phyloP scores from a whole-genome alignment of 2,329 filamentous ascomycete genomes.

The Exophiala phaeomuriformis region DNA sequence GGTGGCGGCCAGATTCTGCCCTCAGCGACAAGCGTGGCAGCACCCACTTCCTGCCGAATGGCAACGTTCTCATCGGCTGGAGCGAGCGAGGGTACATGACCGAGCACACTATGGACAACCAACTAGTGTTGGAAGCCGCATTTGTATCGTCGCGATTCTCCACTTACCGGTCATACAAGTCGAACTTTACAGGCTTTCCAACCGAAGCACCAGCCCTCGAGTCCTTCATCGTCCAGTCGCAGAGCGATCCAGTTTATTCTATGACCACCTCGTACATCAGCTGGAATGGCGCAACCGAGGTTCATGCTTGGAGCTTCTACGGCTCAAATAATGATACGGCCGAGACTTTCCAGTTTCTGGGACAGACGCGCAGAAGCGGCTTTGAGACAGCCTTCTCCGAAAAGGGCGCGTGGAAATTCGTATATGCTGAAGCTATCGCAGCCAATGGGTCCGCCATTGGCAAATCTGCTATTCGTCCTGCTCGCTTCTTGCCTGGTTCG shows the following conservation, averaged over 20 bases:
- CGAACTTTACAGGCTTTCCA: conserved; percentile 46
- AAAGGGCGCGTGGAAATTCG: background rate
- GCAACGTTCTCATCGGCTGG: conserved; percentile 44
- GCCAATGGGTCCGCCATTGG: background rate
- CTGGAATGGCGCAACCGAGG: conserved; percentile 44
- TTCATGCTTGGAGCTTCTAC: conserved; percentile 19
- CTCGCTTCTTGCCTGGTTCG: background rate
- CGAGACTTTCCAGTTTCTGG: background rate
- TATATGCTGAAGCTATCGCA: conserved; percentile 1
- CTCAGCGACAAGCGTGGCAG: conserved; percentile 2
- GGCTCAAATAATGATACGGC: background rate
- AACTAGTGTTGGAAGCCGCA: conserved; percentile 46
- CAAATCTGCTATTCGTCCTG: background rate
- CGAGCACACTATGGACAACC: conserved; percentile 37
- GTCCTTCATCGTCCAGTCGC: background rate
- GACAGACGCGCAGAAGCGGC: background rate
- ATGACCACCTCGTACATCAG: conserved; percentile 33
- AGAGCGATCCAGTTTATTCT: background rate
- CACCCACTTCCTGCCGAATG: conserved; percentile 29
- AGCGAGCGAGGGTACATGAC: conserved; percentile 44
- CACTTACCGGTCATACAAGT: conserved; percentile 50
- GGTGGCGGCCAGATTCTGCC: background rate
- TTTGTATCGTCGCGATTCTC: conserved; percentile 38
- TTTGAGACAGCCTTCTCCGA: conserved; percentile 6
- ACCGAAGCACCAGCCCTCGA: conserved; percentile 28